A percentile compares a stretch with the other conserved stretches of the same genome.
These are phyloP conservation scores for Pezicula neosporulosa DNA, from an alignment of 2,329 filamentous ascomycete species.

Conservation along the genomic window DNA sequence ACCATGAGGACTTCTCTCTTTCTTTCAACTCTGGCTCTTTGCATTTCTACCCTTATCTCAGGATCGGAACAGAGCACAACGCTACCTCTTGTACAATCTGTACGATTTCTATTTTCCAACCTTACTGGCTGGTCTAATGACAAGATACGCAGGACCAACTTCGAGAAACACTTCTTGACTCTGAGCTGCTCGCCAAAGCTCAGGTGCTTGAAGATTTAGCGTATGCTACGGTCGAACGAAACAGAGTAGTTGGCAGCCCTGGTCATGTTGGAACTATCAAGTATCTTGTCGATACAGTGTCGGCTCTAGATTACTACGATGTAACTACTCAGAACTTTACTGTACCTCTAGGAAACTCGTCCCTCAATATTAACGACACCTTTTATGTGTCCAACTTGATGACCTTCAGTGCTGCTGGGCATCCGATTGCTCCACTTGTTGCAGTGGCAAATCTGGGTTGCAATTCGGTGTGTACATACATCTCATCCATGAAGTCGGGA, in stretches of 20 bases:
- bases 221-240: conserved; percentile 34
- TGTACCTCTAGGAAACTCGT: conserved; percentile 7
- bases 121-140: not conserved
- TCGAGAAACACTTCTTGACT: conserved; percentile 2
- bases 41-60: not conserved
- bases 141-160: not conserved
- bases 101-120: not conserved
- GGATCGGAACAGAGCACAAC: not conserved
- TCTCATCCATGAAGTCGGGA: not conserved
- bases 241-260: conserved; percentile 39
- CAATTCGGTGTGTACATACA: conserved; percentile 6
- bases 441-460: conserved; percentile 14
- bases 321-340: conserved; percentile 42
- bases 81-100: not conserved
- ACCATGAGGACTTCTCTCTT: not conserved
- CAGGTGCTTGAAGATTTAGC: conserved; percentile 43
- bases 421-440: conserved; percentile 9
- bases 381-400: conserved; percentile 7
- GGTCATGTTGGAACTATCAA: conserved; percentile 45
- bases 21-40: not conserved
- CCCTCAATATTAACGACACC: conserved; percentile 2
- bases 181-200: conserved; percentile 36
- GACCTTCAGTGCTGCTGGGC: conserved; percentile 8
- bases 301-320: conserved; percentile 36
- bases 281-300: conserved; percentile 39